Base-by-base conservation (phyloP, 225 moss, liverwort and hornwort genomes). In the Polytrichum commune region DNA sequence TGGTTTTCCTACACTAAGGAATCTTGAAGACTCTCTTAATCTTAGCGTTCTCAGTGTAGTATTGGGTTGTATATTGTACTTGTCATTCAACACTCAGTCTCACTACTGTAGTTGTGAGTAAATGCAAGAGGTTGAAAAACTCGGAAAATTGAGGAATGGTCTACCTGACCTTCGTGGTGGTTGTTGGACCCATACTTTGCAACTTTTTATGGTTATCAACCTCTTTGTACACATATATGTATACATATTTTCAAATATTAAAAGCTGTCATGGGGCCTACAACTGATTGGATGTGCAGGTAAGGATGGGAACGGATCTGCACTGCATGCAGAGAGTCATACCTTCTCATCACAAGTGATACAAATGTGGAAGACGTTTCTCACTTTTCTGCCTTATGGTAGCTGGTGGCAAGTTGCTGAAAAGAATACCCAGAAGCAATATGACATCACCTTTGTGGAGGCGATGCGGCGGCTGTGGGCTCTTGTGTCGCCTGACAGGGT, bases 401-500 rank as follows among this genome's bases (percentile, higher is more conserved):
- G 76, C 80, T 96, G 96, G 93, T 96, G 96, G 96, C 83, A 88
- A 55, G 82, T 77, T 10, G 88, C 80, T 63, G 93, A 90, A 20
- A 83, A 79, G 63, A 78, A 80, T 27, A 27, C 75, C 5, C 75
- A 78, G 64, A 81, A 83, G 35, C 69, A 82, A 19, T 62, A 79
- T 69, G 75, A 84, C 32, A 90, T 92, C 62, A 92, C 90, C 62
- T 96, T 96, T 69, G 30, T 77, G 27, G 77, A 77, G 20, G 96
- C 96, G 38, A 92, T 96, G 96, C 62, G 67, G 61, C 90, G 88
- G 68, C 89, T 96, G 32, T 92, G 96, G 96, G 89, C 77, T 66
- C 77, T 96, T 27, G 82, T 93, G 70, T 86, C 93, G 56, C 90
- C 93, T 6, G 96, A 96, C 54, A 87, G 74, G 72, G 54, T 82